Evolutionary conservation across 106 monocot genomes (phyloP), one percentile per base, ranked within the genome.

Genomic region (Chionographis japonica): DNA sequence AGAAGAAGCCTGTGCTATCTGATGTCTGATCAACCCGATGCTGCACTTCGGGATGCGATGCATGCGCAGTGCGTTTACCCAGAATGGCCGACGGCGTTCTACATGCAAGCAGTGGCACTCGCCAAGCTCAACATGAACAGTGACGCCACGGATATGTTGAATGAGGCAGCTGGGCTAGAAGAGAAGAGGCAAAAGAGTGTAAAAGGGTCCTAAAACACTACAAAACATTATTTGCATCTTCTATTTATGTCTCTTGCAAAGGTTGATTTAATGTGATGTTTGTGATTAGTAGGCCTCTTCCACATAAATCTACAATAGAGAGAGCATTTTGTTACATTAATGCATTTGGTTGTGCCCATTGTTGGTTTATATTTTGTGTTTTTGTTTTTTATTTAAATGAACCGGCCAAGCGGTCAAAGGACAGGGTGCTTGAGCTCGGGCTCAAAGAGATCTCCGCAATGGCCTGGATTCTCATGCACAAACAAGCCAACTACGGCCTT

Each of bases 61-160:
- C 88, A 88, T 72, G 80, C 84, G 35, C 88, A 88, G 43, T 81
- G 80, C 12, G 72, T 81, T 10, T 78, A 74, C 64, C 81, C 88
- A 12, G 84, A 88, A 14, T 88, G 88, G 88, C 84, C 88, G 4
- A 88, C 84, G 6, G 88, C 88, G 4, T 88, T 88, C 64, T 88
- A 88, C 68, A 81, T 88, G 88, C 88, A 88, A 58, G 84, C 88
- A 6, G 78, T 84, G 42, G 84, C 88, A 0, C 78, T 88, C 14
- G 72, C 81, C 19, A 88, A 88, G 78, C 69, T 88, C 8, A 58
- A 84, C 60, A 84, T 88, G 88, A 53, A 84, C 53, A 84, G 68
- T n/a, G 88, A 88, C 58, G 88, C 84, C 11, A 27, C 40, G 0
- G 88, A 88, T 68, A 88, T 88, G 88, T 70, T 84, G 65, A 81